A percentile compares a stretch with the other conserved stretches of the same genome.
These are phyloP conservation scores for Ormosia semicastrata DNA, from an alignment of 306 rosid genomes.

Conservation along the genomic window DNA sequence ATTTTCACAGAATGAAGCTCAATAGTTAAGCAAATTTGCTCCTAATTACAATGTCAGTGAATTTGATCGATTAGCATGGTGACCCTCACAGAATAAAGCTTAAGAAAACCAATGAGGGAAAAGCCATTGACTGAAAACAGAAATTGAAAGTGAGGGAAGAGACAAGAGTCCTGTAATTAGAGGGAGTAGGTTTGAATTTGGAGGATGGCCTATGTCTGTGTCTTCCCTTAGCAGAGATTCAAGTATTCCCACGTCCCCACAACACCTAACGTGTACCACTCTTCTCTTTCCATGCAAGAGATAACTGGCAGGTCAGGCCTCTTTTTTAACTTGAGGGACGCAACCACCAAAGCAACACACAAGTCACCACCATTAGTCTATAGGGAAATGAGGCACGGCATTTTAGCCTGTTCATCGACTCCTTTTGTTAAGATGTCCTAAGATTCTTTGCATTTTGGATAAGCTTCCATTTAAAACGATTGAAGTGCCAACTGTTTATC, in stretches of 20 bases:
- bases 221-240: background rate
- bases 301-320: too few species aligned
- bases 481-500: background rate
- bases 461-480: background rate
- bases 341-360: too few species aligned
- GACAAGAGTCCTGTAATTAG: background rate
- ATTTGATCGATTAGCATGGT: background rate
- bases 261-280: constrained; percentile 20
- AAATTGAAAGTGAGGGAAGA: background rate
- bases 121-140: background rate
- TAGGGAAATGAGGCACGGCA: background rate
- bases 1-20: background rate
- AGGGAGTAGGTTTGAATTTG: constrained; percentile 23
- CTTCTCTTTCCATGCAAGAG: background rate
- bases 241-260: background rate
- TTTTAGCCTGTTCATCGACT: background rate
- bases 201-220: background rate
- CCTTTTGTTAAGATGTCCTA: background rate
- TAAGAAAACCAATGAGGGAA: background rate
- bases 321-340: too few species aligned
- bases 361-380: background rate
- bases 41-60: background rate
- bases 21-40: background rate
- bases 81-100: background rate
- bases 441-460: background rate